Conservation (phyloP, 1,139 yeast species). For the Sugiyamaella novakii region DNA sequence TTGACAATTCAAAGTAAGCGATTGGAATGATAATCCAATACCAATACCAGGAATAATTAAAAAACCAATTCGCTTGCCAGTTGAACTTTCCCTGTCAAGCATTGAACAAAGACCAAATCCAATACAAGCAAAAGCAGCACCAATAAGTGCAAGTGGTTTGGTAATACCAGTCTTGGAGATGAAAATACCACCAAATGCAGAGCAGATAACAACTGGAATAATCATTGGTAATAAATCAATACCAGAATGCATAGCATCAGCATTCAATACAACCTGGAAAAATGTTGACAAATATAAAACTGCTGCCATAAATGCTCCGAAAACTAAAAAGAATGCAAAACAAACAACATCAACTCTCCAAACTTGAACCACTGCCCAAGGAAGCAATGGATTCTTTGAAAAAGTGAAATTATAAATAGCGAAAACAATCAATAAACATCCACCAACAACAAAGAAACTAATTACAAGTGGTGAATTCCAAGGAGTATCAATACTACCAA, state of each 20-base stretch:
- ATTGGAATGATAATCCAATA: slow-evolving; percentile 57
- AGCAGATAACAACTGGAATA: slow-evolving; percentile 53
- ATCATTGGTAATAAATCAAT: slow-evolving; percentile 58
- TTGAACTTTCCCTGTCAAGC: slow-evolving; percentile 37
- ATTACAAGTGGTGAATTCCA: slow-evolving; percentile 64
- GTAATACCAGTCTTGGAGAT: slow-evolving; percentile 52
- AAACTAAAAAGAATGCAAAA: slow-evolving; percentile 46
- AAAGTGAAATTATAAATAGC: slow-evolving; percentile 52
- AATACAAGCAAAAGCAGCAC: slow-evolving; percentile 49
- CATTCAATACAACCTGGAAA: slow-evolving; percentile 56
- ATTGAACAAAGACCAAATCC: slow-evolving; percentile 57
- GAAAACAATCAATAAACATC: slow-evolving; percentile 47
- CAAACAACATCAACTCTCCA: slow-evolving; percentile 48
- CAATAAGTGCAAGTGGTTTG: slow-evolving; percentile 51
- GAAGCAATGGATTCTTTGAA: slow-evolving; percentile 53
- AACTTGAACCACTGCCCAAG: slow-evolving; percentile 43
- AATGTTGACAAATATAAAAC: slow-evolving; percentile 54
- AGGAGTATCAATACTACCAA: slow-evolving; percentile 51
- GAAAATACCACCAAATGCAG: slow-evolving; percentile 51
- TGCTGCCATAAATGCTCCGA: slow-evolving; percentile 50
- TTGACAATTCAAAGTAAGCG: slow-evolving; percentile 56
- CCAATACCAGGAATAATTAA: slow-evolving; percentile 58
- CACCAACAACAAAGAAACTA: slow-evolving; percentile 58
- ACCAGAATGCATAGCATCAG: slow-evolving; percentile 59
- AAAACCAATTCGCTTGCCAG: slow-evolving; percentile 49